Evolutionary conservation across 2,329 filamentous ascomycete genomes (phyloP).

Genomic region (Byssochlamys sp.): DNA sequence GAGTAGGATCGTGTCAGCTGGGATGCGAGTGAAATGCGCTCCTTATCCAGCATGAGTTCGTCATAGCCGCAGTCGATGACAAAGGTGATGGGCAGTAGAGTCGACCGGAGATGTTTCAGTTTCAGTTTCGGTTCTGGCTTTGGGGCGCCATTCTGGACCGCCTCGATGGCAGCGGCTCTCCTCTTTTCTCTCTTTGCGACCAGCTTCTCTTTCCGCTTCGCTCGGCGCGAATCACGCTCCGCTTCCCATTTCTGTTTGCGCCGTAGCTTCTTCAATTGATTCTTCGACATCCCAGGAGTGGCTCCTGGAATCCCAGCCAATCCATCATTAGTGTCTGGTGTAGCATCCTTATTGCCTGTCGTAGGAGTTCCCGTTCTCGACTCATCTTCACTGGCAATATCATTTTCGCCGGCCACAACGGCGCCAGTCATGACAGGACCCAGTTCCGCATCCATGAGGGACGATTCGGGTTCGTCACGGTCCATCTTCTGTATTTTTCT

Average conservation of each 20-base stretch:
- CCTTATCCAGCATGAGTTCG: constrained; percentile 75
- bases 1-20: constrained; percentile 86
- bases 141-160: constrained; percentile 15
- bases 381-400: neutral
- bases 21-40: constrained; percentile 68
- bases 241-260: constrained; percentile 68
- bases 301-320: constrained; percentile 1
- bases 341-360: neutral
- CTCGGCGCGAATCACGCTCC: constrained; percentile 50
- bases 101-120: constrained; percentile 26
- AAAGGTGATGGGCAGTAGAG: constrained; percentile 64
- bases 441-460: constrained; percentile 10
- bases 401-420: constrained; percentile 8
- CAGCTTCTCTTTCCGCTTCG: constrained; percentile 49
- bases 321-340: constrained; percentile 3
- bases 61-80: constrained; percentile 91
- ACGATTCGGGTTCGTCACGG: constrained; percentile 17
- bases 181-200: constrained; percentile 45
- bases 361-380: neutral
- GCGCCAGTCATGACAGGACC: constrained; percentile 24
- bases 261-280: constrained; percentile 68
- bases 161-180: constrained; percentile 29
- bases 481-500: constrained; percentile 47
- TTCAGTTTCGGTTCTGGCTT: constrained; percentile 10
- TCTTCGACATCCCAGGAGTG: constrained; percentile 59